A percentile compares a stretch with the other conserved stretches of the same genome.
Conservation (phyloP, 305 asterid species). For the Solanum hybrid region DNA sequence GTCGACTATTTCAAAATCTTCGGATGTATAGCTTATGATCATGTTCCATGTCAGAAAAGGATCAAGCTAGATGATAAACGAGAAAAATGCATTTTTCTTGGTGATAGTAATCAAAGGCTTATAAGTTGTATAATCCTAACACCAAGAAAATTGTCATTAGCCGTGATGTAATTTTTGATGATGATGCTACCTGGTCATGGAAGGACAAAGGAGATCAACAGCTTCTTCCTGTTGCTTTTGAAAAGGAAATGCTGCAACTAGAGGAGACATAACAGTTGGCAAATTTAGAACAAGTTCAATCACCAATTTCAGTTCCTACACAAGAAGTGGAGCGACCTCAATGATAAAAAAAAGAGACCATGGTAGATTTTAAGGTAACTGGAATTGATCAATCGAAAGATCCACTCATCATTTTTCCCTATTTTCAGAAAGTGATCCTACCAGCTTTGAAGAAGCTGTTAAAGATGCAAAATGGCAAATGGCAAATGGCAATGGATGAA, state of each 20-base stretch:
- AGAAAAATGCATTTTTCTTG: not conserved
- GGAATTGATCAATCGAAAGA: too few species aligned
- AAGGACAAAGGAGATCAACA: not conserved
- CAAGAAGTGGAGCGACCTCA: not conserved
- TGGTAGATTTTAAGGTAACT: too few species aligned
- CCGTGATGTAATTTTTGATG: not conserved
- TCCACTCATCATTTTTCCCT: too few species aligned
- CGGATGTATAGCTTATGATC: not conserved
- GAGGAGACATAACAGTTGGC: not conserved
- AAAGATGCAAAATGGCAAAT: too few species aligned
- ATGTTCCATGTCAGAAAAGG: too few species aligned
- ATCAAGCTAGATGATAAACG: not conserved
- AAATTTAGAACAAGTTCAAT: not conserved
- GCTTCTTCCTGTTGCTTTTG: not conserved
- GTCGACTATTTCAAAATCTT: not conserved
- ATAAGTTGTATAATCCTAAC: not conserved
- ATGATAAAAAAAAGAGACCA: too few species aligned
- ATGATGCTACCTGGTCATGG: not conserved
- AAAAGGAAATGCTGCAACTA: not conserved
- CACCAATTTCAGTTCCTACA: not conserved
- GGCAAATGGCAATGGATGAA: too few species aligned
- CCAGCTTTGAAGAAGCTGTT: too few species aligned
- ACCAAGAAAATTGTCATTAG: not conserved
- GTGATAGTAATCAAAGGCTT: not conserved
- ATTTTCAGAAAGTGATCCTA: too few species aligned